Conservation (phyloP, 2,329 filamentous ascomycete species). For the Ophiosphaerella herpotricha region DNA sequence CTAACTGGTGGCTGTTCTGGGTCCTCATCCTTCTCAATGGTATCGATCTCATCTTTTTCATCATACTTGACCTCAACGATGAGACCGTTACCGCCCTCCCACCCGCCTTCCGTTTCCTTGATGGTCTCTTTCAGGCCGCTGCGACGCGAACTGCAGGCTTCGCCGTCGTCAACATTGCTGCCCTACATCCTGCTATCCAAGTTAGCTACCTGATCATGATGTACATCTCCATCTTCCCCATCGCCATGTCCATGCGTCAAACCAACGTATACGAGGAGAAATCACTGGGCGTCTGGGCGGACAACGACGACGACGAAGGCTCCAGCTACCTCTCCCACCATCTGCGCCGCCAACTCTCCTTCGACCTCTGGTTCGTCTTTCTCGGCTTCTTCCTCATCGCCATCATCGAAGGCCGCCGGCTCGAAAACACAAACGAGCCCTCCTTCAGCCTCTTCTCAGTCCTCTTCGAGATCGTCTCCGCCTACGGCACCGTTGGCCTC, state of each 20-base stretch:
- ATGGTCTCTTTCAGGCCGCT: conserved; percentile 87
- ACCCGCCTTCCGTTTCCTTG: conserved; percentile 75
- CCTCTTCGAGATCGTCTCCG: conserved; percentile 50
- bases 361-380: conserved; percentile 97
- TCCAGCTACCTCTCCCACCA: conserved; percentile 89
- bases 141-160: conserved; percentile 92
- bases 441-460: conserved; percentile 56
- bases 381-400: conserved; percentile 89
- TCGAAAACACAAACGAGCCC: conserved; percentile 65
- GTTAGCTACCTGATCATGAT: conserved; percentile 98
- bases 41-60: conserved; percentile 86
- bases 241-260: conserved; percentile 89
- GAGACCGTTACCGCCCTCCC: conserved; percentile 69
- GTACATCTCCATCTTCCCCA: conserved; percentile 97
- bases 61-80: conserved; percentile 84
- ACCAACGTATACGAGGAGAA: conserved; percentile 98
- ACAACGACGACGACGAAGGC: conserved; percentile 57
- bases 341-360: conserved; percentile 89
- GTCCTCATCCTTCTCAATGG: conserved; percentile 82
- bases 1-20: conserved; percentile 95
- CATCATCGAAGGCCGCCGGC: conserved; percentile 78
- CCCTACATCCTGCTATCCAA: conserved; percentile 86
- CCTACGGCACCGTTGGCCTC: conserved; percentile 82
- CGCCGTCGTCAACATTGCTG: conserved; percentile 74
- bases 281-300: conserved; percentile 73